A percentile compares a stretch with the other conserved stretches of the same genome.
Evolutionary conservation across 2,329 filamentous ascomycete genomes (phyloP).

Genomic region (Fusarium sterilihyphosum): DNA sequence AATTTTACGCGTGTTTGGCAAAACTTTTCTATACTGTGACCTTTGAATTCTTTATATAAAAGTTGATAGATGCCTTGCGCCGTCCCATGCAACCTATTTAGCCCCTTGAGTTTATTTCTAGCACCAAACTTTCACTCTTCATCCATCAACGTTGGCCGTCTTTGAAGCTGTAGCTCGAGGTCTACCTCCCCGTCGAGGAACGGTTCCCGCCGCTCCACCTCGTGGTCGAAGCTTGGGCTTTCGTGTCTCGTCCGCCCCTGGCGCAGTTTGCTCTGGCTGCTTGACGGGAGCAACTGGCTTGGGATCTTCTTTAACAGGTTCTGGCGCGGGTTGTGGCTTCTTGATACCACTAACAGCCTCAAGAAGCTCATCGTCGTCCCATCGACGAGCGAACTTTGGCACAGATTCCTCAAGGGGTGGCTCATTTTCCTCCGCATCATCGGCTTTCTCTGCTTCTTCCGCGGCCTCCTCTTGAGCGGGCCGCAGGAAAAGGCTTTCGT

Average conservation of each 20-base stretch:
- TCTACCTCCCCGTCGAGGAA: conserved; percentile 44
- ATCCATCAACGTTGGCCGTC: conserved; percentile 19
- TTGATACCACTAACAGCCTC: conserved; percentile 58
- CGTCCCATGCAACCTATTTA: conserved; percentile 34
- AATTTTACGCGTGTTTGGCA: conserved; percentile 37
- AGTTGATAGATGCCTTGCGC: conserved; percentile 31
- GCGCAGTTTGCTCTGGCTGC: conserved; percentile 24
- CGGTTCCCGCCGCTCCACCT: conserved; percentile 38
- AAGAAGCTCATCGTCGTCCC: conserved; percentile 57
- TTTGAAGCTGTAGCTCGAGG: conserved; percentile 39
- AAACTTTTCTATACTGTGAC: not conserved
- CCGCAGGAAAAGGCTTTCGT: conserved; percentile 69
- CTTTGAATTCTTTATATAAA: not conserved
- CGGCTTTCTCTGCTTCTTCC: conserved; percentile 28
- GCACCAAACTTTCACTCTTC: not conserved
- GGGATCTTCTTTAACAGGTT: conserved; percentile 44
- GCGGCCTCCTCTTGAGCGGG: conserved; percentile 26
- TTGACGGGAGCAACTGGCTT: conserved; percentile 32
- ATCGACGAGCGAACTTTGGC: conserved; percentile 52
- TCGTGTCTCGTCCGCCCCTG: conserved; percentile 41
- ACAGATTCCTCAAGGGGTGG: conserved; percentile 50
- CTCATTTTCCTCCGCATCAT: conserved; percentile 29
- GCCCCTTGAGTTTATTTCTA: not conserved
- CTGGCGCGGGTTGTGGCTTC: conserved; percentile 48
- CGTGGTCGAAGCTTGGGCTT: conserved; percentile 42